Base-by-base conservation (phyloP, 192 early-diverging fungal species). In the Coemansia sp. region DNA sequence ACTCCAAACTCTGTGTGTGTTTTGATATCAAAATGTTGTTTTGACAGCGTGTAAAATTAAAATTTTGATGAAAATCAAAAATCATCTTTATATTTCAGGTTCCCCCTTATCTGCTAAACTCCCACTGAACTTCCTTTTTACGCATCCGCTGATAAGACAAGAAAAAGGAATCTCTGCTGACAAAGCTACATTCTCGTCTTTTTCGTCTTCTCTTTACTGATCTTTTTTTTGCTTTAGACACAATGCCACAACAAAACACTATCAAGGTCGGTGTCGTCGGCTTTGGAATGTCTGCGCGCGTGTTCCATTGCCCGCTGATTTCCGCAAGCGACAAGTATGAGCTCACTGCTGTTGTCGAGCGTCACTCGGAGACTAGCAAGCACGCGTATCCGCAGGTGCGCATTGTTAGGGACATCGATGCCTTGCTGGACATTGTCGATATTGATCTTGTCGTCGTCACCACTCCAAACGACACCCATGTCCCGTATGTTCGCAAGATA, bases 391-490 rank as follows among this genome's bases (percentile, higher is more conserved):
- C 85, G 0, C 69, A 82, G 6, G 81, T 85, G 2, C 64, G 67
- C 17, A 74, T 85, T 27, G 79, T 77, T 38, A 65, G 62, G n/a
- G 76, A 69, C 13, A 70, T 82, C 17, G 81, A 84, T 6, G 81
- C 86, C n/a, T 68, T 91, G 30, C 65, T 90, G 34, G 68, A 66
- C 31, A 66, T 75, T 22, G 25, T 59, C 5, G 74, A 81, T 15
- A 79, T 92, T 47, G 83, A 90, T 22, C 75, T 91, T 2, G 86
- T 91, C n/a, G 78, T 92, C 25, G 85, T 92, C 41, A 88, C 87
- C 19, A 87, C 87, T 10, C 89, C 91, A 25, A 87, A 88, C 62
- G 79, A 77, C 36, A 75, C 84, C 2, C 91, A 92, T 64, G 88
- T 75, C 37, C 57, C 61, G n/a, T 79, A 86, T 1, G 83, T 84